These are phyloP conservation scores for Carex littledalei DNA, from an alignment of 176 grass and related monocot genomes.

Conservation along the genomic window DNA sequence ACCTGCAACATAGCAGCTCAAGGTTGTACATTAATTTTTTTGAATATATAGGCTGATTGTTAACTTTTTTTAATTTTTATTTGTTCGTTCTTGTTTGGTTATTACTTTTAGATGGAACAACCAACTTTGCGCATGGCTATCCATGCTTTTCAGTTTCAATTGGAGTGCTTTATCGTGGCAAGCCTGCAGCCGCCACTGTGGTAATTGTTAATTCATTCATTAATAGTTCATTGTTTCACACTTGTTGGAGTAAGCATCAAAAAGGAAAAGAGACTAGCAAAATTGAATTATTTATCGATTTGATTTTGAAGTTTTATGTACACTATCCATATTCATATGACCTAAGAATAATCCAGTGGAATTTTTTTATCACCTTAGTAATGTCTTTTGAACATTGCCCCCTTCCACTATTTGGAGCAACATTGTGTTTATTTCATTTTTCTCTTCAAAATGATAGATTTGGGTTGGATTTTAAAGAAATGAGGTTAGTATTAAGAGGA, in stretches of 20 bases:
- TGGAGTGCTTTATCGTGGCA: conserved; percentile 82
- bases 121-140: conserved; percentile 98
- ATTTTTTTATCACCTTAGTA: neutral
- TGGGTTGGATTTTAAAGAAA: neutral
- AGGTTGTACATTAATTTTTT: neutral
- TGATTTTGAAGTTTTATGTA: neutral
- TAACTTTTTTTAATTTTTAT: neutral
- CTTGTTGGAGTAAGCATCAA: neutral
- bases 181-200: conserved; percentile 87
- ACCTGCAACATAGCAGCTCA: neutral
- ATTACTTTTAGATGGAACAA: conserved; percentile 75
- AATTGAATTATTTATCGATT: neutral
- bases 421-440: neutral
- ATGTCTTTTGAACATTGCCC: neutral
- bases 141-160: conserved; percentile 96
- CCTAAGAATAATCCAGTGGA: neutral
- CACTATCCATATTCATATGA: neutral
- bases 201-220: conserved; percentile 41
- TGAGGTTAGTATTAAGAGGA: neutral
- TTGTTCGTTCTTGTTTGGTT: conserved; percentile 7
- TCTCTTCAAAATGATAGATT: neutral
- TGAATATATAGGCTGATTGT: neutral
- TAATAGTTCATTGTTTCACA: neutral
- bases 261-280: neutral
- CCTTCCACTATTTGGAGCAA: neutral